These are phyloP conservation scores for Lentinus brumalis DNA, from an alignment of 768 basidiomycete species.

Conservation along the genomic window DNA sequence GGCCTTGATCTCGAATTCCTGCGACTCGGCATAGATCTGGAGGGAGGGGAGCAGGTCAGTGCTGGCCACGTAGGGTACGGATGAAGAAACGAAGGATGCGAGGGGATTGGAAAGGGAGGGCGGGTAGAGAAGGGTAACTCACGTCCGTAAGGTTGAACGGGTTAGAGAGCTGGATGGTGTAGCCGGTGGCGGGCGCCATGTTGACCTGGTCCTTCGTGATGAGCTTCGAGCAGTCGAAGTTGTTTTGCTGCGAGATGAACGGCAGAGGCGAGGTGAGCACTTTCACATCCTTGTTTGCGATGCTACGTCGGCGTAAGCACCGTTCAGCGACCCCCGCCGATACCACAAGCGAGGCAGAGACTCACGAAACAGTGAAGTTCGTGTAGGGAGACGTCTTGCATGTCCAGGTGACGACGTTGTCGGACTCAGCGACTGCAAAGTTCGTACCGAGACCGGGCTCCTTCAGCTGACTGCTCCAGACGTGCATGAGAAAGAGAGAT, in stretches of 20 bases:
- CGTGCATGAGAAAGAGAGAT: neutral
- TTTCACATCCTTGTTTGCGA: constrained; percentile 45
- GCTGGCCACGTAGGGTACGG: neutral
- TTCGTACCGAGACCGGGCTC: neutral
- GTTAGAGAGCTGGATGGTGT: constrained; percentile 53
- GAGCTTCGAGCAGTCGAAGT: constrained; percentile 59
- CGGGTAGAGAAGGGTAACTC: constrained; percentile 27
- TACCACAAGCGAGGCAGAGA: constrained; percentile 16
- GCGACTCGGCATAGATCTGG: constrained; percentile 59
- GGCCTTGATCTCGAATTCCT: constrained; percentile 63
- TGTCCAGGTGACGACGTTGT: constrained; percentile 62
- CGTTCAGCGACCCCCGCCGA: neutral
- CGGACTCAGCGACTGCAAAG: constrained; percentile 51
- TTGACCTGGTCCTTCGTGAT: constrained; percentile 49
- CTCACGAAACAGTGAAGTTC: constrained; percentile 58
- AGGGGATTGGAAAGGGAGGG: neutral
- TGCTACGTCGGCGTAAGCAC: constrained; percentile 28
- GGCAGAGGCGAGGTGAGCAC: constrained; percentile 45
- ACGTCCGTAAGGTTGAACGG: constrained; percentile 54
- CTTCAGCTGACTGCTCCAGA: neutral
- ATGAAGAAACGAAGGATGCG: neutral
- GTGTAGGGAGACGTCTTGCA: constrained; percentile 44
- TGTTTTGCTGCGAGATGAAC: constrained; percentile 51
- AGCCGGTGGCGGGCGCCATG: constrained; percentile 46
- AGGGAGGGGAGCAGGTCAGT: neutral